Base-by-base conservation (phyloP, 805 yeast genomes). In the Wickerhamomyces subpelliculosus region DNA sequence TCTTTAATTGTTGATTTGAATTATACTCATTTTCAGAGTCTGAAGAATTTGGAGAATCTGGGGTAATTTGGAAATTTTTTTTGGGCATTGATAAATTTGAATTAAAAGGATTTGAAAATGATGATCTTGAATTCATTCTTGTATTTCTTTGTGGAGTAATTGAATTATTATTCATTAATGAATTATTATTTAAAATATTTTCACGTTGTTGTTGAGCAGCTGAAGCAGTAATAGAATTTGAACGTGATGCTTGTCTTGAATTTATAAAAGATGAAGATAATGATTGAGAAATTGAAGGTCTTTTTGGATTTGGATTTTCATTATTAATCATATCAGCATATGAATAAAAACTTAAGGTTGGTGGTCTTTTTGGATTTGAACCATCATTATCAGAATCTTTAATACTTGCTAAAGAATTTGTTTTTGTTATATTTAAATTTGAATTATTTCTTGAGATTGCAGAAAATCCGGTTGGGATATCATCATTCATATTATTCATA, bases 241-340 rank as follows among this genome's bases (percentile, higher is more conserved):
- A 38, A n/a, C n/a, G n/a, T n/a, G n/a, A n/a, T n/a, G n/a, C n/a
- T n/a, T n/a, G n/a, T 42, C 55, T 34, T 41, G 43, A 41, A 44
- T 48, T 49, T 42, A 55, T 35, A 43, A 56, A 49, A 4, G 61
- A 47, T 26, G 63, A 49, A 1, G 73, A 62, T 14, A 67, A 43
- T 1, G 73, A 61, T 32, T 69, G 67, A 1, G 71, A 54, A 11
- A 72, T 57, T 2, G 76, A 70, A 8, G 88, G 88, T 58, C 87
- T 71, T 58, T 84, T 72, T 37, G 75, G 68, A 36, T 54, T 52
- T 34, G 63, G 54, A 50, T 80, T 83, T 57, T 82, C 90, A 48
- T 75, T 78, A 45, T 68, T 73, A 43, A 83, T 70, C 74, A 85
- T 72, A 49, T 85, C 95, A 4, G 90, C 94, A 57, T 82, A 85